These are phyloP conservation scores for Pleurotus eryngii DNA, from an alignment of 768 basidiomycete genomes.

Conservation along the genomic window DNA sequence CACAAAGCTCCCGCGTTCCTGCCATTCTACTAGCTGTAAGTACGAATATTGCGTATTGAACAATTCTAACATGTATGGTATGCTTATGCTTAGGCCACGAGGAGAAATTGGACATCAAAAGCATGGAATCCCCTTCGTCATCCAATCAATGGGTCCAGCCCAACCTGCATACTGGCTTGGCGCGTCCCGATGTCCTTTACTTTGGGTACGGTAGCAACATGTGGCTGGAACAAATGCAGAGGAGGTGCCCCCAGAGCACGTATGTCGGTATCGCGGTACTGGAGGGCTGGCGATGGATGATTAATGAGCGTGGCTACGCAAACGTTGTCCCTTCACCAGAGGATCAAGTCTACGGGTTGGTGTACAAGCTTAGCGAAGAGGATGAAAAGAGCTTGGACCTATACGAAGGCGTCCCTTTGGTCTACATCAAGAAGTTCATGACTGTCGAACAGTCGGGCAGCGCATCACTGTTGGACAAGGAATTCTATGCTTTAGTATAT, in stretches of 20 bases:
- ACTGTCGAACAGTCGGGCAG: slow-evolving; percentile 21
- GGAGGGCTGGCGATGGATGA: slow-evolving; percentile 47
- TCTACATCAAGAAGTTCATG: slow-evolving; percentile 34
- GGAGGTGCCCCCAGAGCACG: slow-evolving; percentile 41
- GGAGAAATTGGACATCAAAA: too few species aligned
- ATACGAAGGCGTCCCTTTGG: slow-evolving; percentile 35
- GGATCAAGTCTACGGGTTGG: slow-evolving; percentile 39
- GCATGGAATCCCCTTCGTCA: too few species aligned
- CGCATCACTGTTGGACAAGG: not conserved
- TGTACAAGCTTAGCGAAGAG: slow-evolving; percentile 36
- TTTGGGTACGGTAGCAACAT: slow-evolving; percentile 52
- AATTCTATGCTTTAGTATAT: slow-evolving; percentile 34
- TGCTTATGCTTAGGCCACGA: too few species aligned
- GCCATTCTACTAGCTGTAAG: too few species aligned
- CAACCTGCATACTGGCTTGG: too few species aligned
- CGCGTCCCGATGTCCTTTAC: slow-evolving; percentile 22
- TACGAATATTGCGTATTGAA: too few species aligned
- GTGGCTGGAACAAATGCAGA: slow-evolving; percentile 46
- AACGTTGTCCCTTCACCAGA: slow-evolving; percentile 38
- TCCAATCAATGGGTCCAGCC: too few species aligned
- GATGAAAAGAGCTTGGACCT: slow-evolving; percentile 42
- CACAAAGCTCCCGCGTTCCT: too few species aligned
- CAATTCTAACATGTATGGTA: too few species aligned
- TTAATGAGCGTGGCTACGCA: slow-evolving; percentile 40
- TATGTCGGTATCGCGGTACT: slow-evolving; percentile 38